Evolutionary conservation across 2,329 filamentous ascomycete species (phyloP), one percentile per base, ranked within the genome.

Genomic region (Trichophyton simii): DNA sequence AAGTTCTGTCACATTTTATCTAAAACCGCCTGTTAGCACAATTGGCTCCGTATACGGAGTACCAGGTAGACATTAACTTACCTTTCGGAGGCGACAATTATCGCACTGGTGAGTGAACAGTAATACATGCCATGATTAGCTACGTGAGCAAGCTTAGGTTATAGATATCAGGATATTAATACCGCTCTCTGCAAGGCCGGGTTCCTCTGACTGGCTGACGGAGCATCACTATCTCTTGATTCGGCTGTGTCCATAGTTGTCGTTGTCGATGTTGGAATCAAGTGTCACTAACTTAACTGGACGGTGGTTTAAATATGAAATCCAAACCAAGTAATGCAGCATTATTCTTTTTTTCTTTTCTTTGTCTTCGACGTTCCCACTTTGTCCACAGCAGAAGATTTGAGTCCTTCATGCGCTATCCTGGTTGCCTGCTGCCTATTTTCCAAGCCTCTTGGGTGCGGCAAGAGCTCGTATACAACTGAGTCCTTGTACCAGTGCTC

Each of bases 1-100:
- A 63, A 11, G 20, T 61, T 57, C 61, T 62, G 42, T 66, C 65
- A 57, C 65, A 66, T 65, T 64, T 65, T 57, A 66, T 66, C 65
- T 66, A 59, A 5, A 18, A 11, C 3, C 9, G n/a, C 9, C 11
- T 22, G 44, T 62, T 59, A 63, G 57, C 25, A 48, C n/a, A 20
- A 25, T 41, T 22, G 25, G 41, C 22, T 34, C 3, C 1, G 25
- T 57, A 41, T 28, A 15, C 9, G 5, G 3, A 6, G 55, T 25
- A 25, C 31, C 11, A 13, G 46, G 0, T n/a, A 25, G 57, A 48
- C 18, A 6, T 55, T 11, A 28, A 46, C 61, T 34, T 25, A 65
- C 65, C 62, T 66, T 66, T 60, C 65, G 62, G 57, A 60, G 22
- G 11, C 65, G 63, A 46, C 65, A 66, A 52, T 64, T 65, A 55